Evolutionary conservation across 805 yeast genomes (phyloP).

Genomic region (Candida lessepsii): DNA sequence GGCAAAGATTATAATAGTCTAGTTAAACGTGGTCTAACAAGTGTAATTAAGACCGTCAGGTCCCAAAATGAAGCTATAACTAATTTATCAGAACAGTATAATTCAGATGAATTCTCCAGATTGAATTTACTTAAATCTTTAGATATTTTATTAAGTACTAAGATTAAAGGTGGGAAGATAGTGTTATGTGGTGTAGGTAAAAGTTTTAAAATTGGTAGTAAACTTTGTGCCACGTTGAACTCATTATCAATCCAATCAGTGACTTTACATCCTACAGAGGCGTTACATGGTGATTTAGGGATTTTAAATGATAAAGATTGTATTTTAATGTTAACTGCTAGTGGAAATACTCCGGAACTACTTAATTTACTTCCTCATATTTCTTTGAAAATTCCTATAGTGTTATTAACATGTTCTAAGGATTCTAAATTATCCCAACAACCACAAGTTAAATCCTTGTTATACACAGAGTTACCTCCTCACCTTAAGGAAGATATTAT

Average conservation of each 20-base stretch:
- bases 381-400: slow-evolving; percentile 49
- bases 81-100: slow-evolving; percentile 46
- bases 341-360: slow-evolving; percentile 83
- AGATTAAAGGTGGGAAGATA: slow-evolving; percentile 56
- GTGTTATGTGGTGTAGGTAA: slow-evolving; percentile 85
- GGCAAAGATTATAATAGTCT: slow-evolving; percentile 6
- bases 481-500: slow-evolving; percentile 57
- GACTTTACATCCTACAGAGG: slow-evolving; percentile 78
- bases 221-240: slow-evolving; percentile 78
- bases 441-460: slow-evolving; percentile 49
- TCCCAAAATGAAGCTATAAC: slow-evolving; percentile 49
- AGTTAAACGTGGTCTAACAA: slow-evolving; percentile 3
- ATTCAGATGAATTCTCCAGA: slow-evolving; percentile 44
- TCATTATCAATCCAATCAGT: slow-evolving; percentile 72
- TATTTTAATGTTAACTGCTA: slow-evolving; percentile 66
- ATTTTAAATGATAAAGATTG: slow-evolving; percentile 54
- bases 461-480: slow-evolving; percentile 62
- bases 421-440: slow-evolving; percentile 54
- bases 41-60: slow-evolving; percentile 34
- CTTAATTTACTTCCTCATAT: slow-evolving; percentile 56
- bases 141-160: slow-evolving; percentile 28
- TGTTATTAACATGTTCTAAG: slow-evolving; percentile 63
- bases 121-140: slow-evolving; percentile 44
- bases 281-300: slow-evolving; percentile 89
- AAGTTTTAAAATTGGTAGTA: slow-evolving; percentile 73